Evolutionary conservation across 2,329 filamentous ascomycete genomes (phyloP).

Genomic region (Pleurostoma richardsiae): DNA sequence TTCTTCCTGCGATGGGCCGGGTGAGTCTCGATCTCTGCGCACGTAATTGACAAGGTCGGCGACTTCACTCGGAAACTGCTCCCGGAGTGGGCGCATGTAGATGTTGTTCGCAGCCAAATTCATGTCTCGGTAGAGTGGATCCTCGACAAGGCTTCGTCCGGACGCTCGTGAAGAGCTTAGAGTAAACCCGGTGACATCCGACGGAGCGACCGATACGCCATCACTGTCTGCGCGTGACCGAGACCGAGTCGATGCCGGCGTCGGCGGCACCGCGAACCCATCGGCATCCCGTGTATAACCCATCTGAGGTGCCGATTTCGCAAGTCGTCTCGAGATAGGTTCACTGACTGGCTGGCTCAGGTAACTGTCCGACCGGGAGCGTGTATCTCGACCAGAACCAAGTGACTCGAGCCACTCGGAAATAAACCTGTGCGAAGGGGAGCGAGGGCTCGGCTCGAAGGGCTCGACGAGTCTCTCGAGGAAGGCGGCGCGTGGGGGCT

Average conservation of each 20-base stretch:
- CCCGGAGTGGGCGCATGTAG: conserved; percentile 10
- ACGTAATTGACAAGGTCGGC: conserved; percentile 11
- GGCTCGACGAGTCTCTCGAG: not conserved
- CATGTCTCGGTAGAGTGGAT: conserved; percentile 10
- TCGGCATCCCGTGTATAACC: conserved; percentile 9
- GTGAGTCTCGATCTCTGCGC: conserved; percentile 11
- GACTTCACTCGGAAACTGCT: conserved; percentile 13
- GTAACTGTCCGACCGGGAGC: conserved; percentile 19
- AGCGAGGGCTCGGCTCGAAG: not conserved
- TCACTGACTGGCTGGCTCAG: conserved; percentile 13
- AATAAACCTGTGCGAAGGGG: not conserved
- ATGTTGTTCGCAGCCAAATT: conserved; percentile 18
- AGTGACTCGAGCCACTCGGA: conserved; percentile 14
- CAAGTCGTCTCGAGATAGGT: conserved; percentile 12
- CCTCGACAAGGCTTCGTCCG: conserved; percentile 7
- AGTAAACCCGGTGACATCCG: conserved; percentile 7
- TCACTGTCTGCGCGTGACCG: conserved; percentile 34
- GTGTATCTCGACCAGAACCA: conserved; percentile 16
- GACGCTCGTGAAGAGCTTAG: conserved; percentile 8
- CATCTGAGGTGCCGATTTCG: conserved; percentile 12
- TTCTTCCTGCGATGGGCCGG: conserved; percentile 10
- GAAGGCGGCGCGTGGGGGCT: not conserved
- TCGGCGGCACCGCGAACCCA: conserved; percentile 8
- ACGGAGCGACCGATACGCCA: conserved; percentile 8
- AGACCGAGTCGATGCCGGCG: conserved; percentile 3